Base-by-base conservation (phyloP, 768 basidiomycete species). In the Mycena maculata region DNA sequence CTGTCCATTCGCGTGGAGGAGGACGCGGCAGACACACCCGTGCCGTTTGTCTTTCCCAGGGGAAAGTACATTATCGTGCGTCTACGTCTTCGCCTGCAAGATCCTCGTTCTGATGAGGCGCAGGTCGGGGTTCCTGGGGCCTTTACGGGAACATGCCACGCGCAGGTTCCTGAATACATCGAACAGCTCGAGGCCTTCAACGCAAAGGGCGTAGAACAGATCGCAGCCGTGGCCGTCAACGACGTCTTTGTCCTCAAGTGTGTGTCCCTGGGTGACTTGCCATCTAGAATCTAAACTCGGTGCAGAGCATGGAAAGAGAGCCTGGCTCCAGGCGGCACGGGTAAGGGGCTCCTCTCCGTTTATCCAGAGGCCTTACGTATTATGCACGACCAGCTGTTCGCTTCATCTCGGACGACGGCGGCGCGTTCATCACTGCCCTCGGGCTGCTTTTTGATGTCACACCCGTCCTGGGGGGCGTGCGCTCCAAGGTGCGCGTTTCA, bases 71-170 rank as follows among this genome's bases (percentile, higher is more conserved):
- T 91, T 73, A 85, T 92, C 63, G 90, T 91, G 70, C 48, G 86
- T 82, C 33, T 16, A 48, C 20, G 22, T 41, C 10, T 44, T 16
- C 0, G n/a, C 0, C 27, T 28, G 58, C 45, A 18, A 9, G 38
- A 22, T 16, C 11, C 56, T 38, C 31, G 38, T 44, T 27, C 39
- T 41, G n/a, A 30, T 39, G 25, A 3, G 56, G 22, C 36, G 20
- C 63, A 91, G 90, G 83, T 94, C 61, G 89, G 90, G 15, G 90
- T 93, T 31, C 92, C 93, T 0, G 92, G 91, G 18, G 91, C 91
- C 9, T 94, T 93, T 79, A 91, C 90, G 2, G 89, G 88, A 1
- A 83, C 90, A 6, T 95, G 93, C 78, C 87, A 85, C 59, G 81
- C 79, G 12, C 90, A 92, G 71, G 78, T 90, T 25, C 88, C 86